These are phyloP conservation scores for Phytophthora cryptogea DNA, from an alignment of 352 stramenopile genomes.

Conservation along the genomic window DNA sequence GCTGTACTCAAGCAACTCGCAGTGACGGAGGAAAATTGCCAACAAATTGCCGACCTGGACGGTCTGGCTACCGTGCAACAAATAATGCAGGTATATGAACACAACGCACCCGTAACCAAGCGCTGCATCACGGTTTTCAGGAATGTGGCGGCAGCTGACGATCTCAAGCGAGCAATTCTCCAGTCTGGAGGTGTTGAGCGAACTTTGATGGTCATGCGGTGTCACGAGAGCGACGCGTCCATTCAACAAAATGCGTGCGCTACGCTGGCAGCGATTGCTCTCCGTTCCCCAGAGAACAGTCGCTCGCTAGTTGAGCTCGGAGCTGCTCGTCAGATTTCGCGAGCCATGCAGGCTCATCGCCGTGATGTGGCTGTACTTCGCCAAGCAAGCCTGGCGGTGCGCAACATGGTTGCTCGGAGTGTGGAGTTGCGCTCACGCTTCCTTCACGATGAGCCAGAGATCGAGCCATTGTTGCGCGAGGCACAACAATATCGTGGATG, in stretches of 20 bases:
- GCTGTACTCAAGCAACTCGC: constrained; percentile 77
- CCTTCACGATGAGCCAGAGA: constrained; percentile 63
- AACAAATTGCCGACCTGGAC: constrained; percentile 63
- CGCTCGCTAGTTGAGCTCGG: constrained; percentile 53
- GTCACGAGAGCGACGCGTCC: constrained; percentile 50
- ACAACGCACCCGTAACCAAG: constrained; percentile 53
- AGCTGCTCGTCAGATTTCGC: constrained; percentile 47
- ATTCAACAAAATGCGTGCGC: constrained; percentile 77
- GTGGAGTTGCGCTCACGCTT: constrained; percentile 63
- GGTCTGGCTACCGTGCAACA: constrained; percentile 62
- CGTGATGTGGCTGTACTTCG: constrained; percentile 55
- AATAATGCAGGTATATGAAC: constrained; percentile 58
- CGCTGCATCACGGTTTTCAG: constrained; percentile 71
- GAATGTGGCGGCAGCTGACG: constrained; percentile 75
- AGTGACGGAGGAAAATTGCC: constrained; percentile 77
- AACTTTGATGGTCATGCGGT: constrained; percentile 63
- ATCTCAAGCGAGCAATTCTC: constrained; percentile 70
- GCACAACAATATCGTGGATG: constrained; percentile 68
- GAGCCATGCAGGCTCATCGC: constrained; percentile 58
- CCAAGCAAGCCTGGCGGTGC: constrained; percentile 79
- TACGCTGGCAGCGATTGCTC: constrained; percentile 69
- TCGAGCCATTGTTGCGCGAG: constrained; percentile 66
- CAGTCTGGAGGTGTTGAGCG: constrained; percentile 52
- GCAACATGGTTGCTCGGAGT: constrained; percentile 75
- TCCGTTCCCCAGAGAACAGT: constrained; percentile 74